Conservation (phyloP, 441 rosid genomes). For the Aleurites moluccanus region DNA sequence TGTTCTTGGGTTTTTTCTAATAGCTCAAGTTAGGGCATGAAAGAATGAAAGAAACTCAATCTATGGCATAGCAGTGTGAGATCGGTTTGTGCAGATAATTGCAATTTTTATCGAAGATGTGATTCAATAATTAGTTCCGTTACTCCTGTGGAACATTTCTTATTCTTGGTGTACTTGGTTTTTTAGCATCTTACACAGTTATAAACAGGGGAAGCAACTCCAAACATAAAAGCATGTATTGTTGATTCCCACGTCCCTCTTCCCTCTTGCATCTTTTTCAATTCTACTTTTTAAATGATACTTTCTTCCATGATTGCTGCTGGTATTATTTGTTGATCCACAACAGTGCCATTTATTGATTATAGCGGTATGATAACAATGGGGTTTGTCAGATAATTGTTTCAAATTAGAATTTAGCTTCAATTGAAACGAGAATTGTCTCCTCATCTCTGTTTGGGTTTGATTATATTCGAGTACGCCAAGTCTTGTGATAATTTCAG, state of each 20-base stretch:
- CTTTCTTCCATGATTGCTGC: neutral
- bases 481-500: too few relatives aligned
- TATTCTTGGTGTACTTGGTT: neutral
- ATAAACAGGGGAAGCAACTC: neutral
- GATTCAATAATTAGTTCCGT: constrained; percentile 11
- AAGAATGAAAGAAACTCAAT: neutral
- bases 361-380: neutral
- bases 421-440: neutral
- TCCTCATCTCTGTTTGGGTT: too few relatives aligned
- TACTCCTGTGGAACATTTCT: neutral
- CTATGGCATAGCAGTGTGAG: neutral
- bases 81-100: constrained; percentile 1
- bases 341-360: neutral
- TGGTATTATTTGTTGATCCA: neutral
- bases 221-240: neutral
- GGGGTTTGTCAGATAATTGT: neutral
- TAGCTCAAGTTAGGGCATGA: neutral
- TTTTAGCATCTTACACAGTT: neutral
- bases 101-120: neutral
- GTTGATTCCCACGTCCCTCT: neutral
- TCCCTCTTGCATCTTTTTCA: neutral
- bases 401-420: neutral
- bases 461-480: too few relatives aligned
- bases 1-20: neutral
- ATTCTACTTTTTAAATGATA: neutral